Evolutionary conservation across 2,329 filamentous ascomycete genomes (phyloP), one percentile per base, ranked within the genome.

Genomic region (Chaetoscypha palmicola): DNA sequence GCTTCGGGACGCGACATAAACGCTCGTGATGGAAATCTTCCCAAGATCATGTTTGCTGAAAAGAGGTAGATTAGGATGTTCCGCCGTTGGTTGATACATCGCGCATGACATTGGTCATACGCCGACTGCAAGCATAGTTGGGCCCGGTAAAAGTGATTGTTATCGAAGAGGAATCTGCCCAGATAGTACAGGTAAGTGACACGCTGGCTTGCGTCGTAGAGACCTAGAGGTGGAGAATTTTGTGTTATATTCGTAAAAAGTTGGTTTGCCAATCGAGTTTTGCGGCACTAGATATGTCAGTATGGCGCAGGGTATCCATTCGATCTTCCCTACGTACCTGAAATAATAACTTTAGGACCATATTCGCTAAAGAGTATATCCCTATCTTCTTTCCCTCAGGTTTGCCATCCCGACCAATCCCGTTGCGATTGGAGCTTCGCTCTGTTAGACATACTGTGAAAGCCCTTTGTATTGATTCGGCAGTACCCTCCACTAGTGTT

Each of bases 101-200:
- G 80, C 35, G 81, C 68, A 49, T 79, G 76, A 52, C 86, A 86
- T 63, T 94, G 83, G 39, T 81, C 68, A 64, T 94, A 96, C 2
- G 91, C 87, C 20, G 81, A 74, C 58, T 94, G 77, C 5, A 96
- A 70, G 26, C 83, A 87, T 38, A 79, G 70, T 41, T 83, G 78
- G 0, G 90, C 88, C 20, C 85, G 81, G 49, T 77, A 79, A 64
- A 88, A 95, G 60, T 94, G 83, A 53, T 81, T 84, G 62, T 87
- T 90, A 51, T 86, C 80, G 62, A 94, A 88, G 59, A 90, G 80
- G 66, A 91, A 96, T 46, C 89, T 83, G 14, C 91, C 91, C 4
- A 97, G 81, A 61, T 95, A 95, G 68, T 95, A 96, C 11, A 97
- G 80, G 57, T 90, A 97, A 3, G 89, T 94, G 39, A 95, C 88